Evolutionary conservation across 2,329 filamentous ascomycete species (phyloP).

Genomic region (Venturia nashicola): DNA sequence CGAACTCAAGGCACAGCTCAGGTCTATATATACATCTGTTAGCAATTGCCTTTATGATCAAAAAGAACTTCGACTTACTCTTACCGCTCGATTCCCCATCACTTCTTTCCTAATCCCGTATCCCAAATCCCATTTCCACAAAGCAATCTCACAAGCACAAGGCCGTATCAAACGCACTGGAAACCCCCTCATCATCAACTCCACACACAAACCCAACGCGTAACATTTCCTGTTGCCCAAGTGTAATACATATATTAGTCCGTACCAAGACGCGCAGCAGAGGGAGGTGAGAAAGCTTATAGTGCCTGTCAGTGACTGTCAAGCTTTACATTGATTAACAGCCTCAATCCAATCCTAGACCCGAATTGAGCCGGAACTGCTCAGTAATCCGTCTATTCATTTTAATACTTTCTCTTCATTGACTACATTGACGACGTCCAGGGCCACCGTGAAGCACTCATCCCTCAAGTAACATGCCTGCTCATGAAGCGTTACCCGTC

Average conservation of each 20-base stretch:
- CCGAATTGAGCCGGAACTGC: neutral
- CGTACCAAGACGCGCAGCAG: neutral
- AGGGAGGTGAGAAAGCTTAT: neutral
- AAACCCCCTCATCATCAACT: neutral
- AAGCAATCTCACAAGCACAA: neutral
- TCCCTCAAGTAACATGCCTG: neutral
- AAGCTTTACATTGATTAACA: neutral
- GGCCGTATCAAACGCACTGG: neutral
- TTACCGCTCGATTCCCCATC: no score
- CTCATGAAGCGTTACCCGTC: neutral
- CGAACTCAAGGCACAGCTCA: no score
- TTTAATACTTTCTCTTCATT: neutral
- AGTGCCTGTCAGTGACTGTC: neutral
- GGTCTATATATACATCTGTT: no score
- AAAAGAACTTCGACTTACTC: no score
- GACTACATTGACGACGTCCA: neutral
- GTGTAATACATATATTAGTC: neutral
- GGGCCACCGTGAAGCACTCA: neutral
- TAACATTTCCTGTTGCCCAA: neutral
- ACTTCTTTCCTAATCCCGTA: neutral
- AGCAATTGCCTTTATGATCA: no score
- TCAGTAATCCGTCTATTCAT: neutral
- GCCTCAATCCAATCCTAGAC: neutral
- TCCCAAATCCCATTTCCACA: neutral
- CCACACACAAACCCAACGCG: neutral